A percentile compares a stretch with the other conserved stretches of the same genome.
phyloP scores from a whole-genome alignment of 1,284 basidiomycete genomes.

The Entoloma clypeatum region DNA sequence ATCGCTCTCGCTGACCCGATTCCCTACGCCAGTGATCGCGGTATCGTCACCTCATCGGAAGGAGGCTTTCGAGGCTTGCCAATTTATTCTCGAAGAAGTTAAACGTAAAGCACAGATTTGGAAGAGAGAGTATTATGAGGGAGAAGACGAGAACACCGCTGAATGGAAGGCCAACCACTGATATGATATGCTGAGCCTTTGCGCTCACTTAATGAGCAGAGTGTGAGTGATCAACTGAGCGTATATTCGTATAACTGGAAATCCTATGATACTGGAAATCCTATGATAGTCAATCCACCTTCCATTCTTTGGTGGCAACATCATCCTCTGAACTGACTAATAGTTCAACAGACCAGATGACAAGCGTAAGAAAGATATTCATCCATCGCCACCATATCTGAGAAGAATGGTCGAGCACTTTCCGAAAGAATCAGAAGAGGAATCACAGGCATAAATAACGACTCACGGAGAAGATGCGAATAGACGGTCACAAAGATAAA shows the following conservation, averaged over 20 bases:
- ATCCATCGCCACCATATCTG: constrained; percentile 90
- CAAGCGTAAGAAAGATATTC: constrained; percentile 79
- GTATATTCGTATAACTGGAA: background rate
- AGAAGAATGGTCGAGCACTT: constrained; percentile 79
- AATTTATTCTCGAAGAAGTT: constrained; percentile 78
- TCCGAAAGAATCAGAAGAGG: constrained; percentile 10
- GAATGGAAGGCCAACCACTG: constrained; percentile 71
- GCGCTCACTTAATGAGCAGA: too few relatives aligned
- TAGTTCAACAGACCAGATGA: constrained; percentile 78
- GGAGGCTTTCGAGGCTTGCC: constrained; percentile 78
- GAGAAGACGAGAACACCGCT: constrained; percentile 53
- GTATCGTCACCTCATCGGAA: constrained; percentile 84
- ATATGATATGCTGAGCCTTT: background rate
- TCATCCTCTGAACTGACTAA: constrained; percentile 77
- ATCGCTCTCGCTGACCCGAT: background rate
- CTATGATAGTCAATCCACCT: constrained; percentile 55
- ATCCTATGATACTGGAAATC: background rate
- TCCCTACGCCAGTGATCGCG: constrained; percentile 54
- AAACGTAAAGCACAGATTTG: constrained; percentile 83
- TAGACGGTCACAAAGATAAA: constrained; percentile 82
- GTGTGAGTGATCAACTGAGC: background rate
- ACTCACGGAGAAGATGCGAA: constrained; percentile 73
- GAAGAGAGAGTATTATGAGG: constrained; percentile 86
- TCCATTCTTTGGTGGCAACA: constrained; percentile 67
- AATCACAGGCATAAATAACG: constrained; percentile 5